A percentile compares a stretch with the other conserved stretches of the same genome.
Evolutionary conservation across 129 eudicot species (phyloP).

Genomic region (Smallanthus sonchifolius): DNA sequence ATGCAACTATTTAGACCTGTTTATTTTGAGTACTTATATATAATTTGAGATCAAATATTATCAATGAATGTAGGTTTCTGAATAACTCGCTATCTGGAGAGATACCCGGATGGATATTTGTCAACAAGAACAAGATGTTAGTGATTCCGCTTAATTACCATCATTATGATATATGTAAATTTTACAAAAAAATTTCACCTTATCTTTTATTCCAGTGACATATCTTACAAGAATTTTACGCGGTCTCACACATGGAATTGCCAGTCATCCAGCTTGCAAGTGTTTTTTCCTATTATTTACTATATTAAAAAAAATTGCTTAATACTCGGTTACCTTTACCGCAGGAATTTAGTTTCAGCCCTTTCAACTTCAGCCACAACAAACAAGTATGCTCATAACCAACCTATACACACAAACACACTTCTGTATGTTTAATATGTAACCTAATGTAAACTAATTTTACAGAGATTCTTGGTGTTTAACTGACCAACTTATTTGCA

Average conservation of each 20-base stretch:
- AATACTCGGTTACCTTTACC: constrained; percentile 6
- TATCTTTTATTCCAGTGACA: constrained; percentile 42
- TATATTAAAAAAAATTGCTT: neutral
- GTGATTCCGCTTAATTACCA: constrained; percentile 11
- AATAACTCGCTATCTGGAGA: constrained; percentile 58
- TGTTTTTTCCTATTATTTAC: neutral
- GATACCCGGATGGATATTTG: constrained; percentile 45
- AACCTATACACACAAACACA: neutral
- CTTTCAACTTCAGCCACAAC: constrained; percentile 39
- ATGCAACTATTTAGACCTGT: constrained; percentile 21
- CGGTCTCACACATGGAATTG: constrained; percentile 24
- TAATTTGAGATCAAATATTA: neutral
- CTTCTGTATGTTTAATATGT: neutral
- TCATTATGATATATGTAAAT: neutral
- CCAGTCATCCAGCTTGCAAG: constrained; percentile 53
- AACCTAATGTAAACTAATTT: neutral
- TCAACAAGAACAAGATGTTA: constrained; percentile 38
- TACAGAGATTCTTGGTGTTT: constrained; percentile 62
- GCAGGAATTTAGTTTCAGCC: constrained; percentile 66
- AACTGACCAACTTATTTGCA: constrained; percentile 55
- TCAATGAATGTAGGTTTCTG: constrained; percentile 45
- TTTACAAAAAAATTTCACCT: neutral
- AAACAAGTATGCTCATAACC: constrained; percentile 42
- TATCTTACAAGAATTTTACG: constrained; percentile 73
- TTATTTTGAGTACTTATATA: neutral